Percentiles rank a stretch among this genome's conserved stretches.
Conservation (phyloP, 176 grass and related monocot genomes). For the Pontederia crassipes region DNA sequence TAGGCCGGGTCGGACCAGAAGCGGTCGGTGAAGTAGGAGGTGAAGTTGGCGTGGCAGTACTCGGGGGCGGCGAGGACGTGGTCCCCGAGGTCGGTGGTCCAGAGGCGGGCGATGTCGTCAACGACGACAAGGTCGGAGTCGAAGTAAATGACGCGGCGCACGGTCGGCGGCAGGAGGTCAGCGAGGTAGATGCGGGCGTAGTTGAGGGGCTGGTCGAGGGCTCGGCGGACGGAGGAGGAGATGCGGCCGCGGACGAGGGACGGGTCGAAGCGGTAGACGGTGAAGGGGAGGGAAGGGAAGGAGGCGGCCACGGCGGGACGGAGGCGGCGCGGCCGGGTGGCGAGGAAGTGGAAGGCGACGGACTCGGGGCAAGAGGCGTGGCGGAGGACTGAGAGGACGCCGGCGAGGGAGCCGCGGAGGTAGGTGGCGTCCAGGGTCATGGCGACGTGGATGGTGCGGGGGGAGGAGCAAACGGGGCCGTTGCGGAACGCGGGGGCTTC, state of each 20-base stretch:
- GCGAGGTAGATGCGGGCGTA: slow-evolving; percentile 95
- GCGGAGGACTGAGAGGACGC: slow-evolving; percentile 75
- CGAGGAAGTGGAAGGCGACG: slow-evolving; percentile 70
- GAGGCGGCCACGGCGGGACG: slow-evolving; percentile 45
- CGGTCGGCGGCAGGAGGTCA: slow-evolving; percentile 52
- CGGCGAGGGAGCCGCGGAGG: slow-evolving; percentile 73
- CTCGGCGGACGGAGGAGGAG: slow-evolving; percentile 79
- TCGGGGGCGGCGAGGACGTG: slow-evolving; percentile 68
- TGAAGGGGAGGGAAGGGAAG: slow-evolving; percentile 61
- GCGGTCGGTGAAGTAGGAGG: slow-evolving; percentile 73
- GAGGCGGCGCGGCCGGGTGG: slow-evolving; percentile 45
- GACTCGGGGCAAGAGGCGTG: slow-evolving; percentile 83
- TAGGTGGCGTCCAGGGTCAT: slow-evolving; percentile 89
- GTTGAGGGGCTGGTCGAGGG: slow-evolving; percentile 91
- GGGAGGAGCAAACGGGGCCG: slow-evolving; percentile 37
- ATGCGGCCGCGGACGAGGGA: slow-evolving; percentile 69
- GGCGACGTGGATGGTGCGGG: slow-evolving; percentile 65
- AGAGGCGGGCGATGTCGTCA: slow-evolving; percentile 73
- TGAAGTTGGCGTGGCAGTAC: slow-evolving; percentile 96
- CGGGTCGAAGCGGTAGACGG: slow-evolving; percentile 69
- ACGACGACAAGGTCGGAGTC: slow-evolving; percentile 85
- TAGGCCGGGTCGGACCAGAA: slow-evolving; percentile 57
- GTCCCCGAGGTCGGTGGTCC: slow-evolving; percentile 42
- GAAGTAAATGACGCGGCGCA: slow-evolving; percentile 74
- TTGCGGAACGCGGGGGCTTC: slow-evolving; percentile 92